Percentiles rank a stretch among this genome's conserved stretches.
These are phyloP conservation scores for Atkinsonella hypoxylon DNA, from an alignment of 2,329 filamentous ascomycete genomes.

Conservation along the genomic window DNA sequence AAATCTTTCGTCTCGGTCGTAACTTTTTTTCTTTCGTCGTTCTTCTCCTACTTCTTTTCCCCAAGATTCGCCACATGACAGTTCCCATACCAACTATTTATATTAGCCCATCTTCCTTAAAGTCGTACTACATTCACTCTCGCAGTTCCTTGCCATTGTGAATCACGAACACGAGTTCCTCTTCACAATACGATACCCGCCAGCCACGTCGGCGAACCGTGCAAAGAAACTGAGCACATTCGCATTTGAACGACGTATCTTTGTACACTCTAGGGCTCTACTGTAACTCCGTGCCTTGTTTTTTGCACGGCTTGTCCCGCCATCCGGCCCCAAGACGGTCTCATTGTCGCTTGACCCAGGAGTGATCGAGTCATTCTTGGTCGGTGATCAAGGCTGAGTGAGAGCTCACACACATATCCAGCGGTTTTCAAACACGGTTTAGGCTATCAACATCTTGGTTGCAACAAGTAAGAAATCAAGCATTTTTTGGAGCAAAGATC, in stretches of 20 bases:
- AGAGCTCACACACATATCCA: too few relatives aligned
- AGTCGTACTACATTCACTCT: slow-evolving; percentile 5
- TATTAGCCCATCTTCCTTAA: not conserved
- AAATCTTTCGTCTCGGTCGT: not conserved
- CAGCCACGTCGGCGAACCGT: slow-evolving; percentile 2
- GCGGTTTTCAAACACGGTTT: too few relatives aligned
- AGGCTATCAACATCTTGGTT: too few relatives aligned
- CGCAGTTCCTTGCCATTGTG: slow-evolving; percentile 1
- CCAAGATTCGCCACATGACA: not conserved
- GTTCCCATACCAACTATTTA: not conserved
- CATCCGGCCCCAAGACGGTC: not conserved
- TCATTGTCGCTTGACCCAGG: not conserved
- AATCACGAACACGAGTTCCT: slow-evolving; percentile 6
- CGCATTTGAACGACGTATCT: not conserved
- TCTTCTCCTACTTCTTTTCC: not conserved
- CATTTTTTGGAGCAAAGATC: too few relatives aligned
- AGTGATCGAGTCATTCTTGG: too few relatives aligned
- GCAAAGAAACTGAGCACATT: not conserved
- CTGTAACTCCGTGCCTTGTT: slow-evolving; percentile 3
- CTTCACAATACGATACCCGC: slow-evolving; percentile 3
- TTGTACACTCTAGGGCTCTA: not conserved
- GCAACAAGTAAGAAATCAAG: too few relatives aligned
- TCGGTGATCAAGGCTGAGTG: too few relatives aligned
- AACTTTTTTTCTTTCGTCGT: not conserved
- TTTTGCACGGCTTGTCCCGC: not conserved